A percentile compares a stretch with the other conserved stretches of the same genome.
Evolutionary conservation across 2,329 filamentous ascomycete genomes (phyloP).

Genomic region (Xylaria sp.): DNA sequence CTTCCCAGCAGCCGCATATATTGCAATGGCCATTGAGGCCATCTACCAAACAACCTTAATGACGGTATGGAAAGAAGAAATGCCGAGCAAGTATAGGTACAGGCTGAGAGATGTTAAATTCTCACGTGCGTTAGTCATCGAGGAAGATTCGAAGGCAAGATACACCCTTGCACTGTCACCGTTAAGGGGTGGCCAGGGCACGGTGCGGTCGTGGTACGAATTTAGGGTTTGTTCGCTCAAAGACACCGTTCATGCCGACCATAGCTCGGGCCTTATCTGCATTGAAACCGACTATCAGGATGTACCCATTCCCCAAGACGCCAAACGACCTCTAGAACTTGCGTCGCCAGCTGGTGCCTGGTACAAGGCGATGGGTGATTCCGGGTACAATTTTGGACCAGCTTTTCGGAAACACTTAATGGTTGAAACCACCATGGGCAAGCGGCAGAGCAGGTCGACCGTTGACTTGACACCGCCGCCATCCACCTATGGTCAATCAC

Average conservation of each 20-base stretch:
- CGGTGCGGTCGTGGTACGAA: conserved; percentile 40
- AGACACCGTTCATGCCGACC: neutral
- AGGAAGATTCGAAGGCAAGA: conserved; percentile 30
- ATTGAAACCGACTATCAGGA: conserved; percentile 24
- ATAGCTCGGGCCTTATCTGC: conserved; percentile 17
- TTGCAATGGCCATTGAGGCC: conserved; percentile 49
- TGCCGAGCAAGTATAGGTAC: conserved; percentile 34
- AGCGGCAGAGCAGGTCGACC: conserved; percentile 31
- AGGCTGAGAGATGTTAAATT: conserved; percentile 39
- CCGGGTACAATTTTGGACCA: conserved; percentile 24
- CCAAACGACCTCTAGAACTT: conserved; percentile 3
- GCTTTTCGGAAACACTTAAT: conserved; percentile 27
- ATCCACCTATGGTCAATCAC: conserved; percentile 37
- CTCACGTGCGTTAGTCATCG: conserved; percentile 26
- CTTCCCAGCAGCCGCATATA: conserved; percentile 53
- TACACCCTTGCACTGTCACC: conserved; percentile 24
- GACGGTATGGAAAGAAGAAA: conserved; percentile 15
- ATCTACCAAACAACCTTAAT: conserved; percentile 40
- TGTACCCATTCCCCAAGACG: neutral
- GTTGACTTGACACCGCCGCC: conserved; percentile 36
- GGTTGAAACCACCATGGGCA: conserved; percentile 36
- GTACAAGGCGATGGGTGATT: conserved; percentile 23
- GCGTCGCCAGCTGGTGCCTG: conserved; percentile 5
- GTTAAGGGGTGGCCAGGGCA: conserved; percentile 15
- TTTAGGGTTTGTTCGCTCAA: conserved; percentile 37